These are phyloP conservation scores for Rhizophora mangle DNA, from an alignment of 345 rosid genomes.

Conservation along the genomic window DNA sequence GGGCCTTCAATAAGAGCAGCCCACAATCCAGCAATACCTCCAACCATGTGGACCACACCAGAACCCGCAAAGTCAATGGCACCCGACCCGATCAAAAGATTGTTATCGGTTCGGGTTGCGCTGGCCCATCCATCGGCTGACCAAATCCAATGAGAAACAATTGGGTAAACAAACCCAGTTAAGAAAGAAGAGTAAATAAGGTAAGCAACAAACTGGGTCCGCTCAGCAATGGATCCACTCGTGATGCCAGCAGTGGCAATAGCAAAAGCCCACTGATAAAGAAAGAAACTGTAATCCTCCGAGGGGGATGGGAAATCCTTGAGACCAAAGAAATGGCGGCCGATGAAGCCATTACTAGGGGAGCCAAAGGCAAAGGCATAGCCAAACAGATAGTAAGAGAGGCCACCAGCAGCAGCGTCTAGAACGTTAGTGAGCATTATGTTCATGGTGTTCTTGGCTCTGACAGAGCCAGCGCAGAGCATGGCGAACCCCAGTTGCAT, in stretches of 20 bases:
- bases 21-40: conserved; percentile 45
- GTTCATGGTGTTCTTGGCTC: conserved; percentile 36
- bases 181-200: conserved; percentile 56
- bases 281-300: conserved; percentile 48
- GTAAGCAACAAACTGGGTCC: conserved; percentile 68
- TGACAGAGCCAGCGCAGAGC: conserved; percentile 32
- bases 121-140: conserved; percentile 65
- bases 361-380: conserved; percentile 31
- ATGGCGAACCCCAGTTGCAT: conserved; percentile 55
- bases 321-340: conserved; percentile 27
- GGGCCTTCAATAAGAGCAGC: conserved; percentile 45
- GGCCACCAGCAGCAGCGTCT: conserved; percentile 31
- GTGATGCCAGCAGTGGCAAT: conserved; percentile 54
- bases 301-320: conserved; percentile 7
- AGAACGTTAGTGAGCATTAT: conserved; percentile 35
- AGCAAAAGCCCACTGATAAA: conserved; percentile 70
- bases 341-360: conserved; percentile 24
- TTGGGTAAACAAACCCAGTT: conserved; percentile 57
- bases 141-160: conserved; percentile 71
- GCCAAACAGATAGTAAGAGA: conserved; percentile 32
- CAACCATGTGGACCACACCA: conserved; percentile 47
- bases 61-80: conserved; percentile 43
- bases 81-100: conserved; percentile 47
- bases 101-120: conserved; percentile 30
- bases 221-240: conserved; percentile 65